A percentile compares a stretch with the other conserved stretches of the same genome.
Evolutionary conservation across 2,329 filamentous ascomycete genomes (phyloP).

Genomic region (Monosporascus sp.): DNA sequence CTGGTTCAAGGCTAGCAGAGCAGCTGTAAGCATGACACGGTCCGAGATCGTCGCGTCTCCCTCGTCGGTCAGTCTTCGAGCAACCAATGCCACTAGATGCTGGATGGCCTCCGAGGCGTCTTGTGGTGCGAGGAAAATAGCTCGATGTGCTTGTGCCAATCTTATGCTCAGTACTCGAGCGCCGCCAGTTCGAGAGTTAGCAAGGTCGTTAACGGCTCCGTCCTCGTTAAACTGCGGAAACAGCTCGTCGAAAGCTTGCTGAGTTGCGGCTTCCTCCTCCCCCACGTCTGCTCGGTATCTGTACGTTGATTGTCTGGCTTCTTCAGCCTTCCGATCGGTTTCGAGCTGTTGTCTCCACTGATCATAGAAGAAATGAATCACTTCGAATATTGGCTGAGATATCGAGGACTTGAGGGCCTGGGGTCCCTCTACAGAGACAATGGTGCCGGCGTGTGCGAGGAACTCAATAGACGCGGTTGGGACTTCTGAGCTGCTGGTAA

Average conservation of each 20-base stretch:
- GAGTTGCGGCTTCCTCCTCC: slow-evolving; percentile 68
- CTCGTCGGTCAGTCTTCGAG: slow-evolving; percentile 31
- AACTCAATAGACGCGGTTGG: slow-evolving; percentile 40
- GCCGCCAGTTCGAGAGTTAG: slow-evolving; percentile 34
- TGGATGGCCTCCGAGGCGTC: slow-evolving; percentile 38
- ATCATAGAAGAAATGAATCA: slow-evolving; percentile 68
- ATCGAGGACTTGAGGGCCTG: slow-evolving; percentile 34
- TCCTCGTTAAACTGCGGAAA: slow-evolving; percentile 73
- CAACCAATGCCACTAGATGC: slow-evolving; percentile 38
- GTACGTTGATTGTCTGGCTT: slow-evolving; percentile 72
- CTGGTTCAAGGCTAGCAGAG: slow-evolving; percentile 61
- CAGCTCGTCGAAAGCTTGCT: slow-evolving; percentile 70
- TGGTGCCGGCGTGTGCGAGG: slow-evolving; percentile 41
- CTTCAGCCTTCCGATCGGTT: slow-evolving; percentile 69
- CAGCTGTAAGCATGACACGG: slow-evolving; percentile 57
- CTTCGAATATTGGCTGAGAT: slow-evolving; percentile 55
- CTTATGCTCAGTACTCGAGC: slow-evolving; percentile 51
- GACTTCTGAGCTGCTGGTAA: slow-evolving; percentile 12
- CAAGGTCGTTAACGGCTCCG: slow-evolving; percentile 29
- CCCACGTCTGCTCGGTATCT: slow-evolving; percentile 74
- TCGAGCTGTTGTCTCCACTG: slow-evolving; percentile 77
- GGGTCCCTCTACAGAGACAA: slow-evolving; percentile 43
- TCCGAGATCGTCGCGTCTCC: slow-evolving; percentile 34
- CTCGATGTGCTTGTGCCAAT: slow-evolving; percentile 56
- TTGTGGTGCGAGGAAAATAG: slow-evolving; percentile 42